These are phyloP conservation scores for Nigrograna mackinnonii DNA, from an alignment of 2,329 filamentous ascomycete species.

Conservation along the genomic window DNA sequence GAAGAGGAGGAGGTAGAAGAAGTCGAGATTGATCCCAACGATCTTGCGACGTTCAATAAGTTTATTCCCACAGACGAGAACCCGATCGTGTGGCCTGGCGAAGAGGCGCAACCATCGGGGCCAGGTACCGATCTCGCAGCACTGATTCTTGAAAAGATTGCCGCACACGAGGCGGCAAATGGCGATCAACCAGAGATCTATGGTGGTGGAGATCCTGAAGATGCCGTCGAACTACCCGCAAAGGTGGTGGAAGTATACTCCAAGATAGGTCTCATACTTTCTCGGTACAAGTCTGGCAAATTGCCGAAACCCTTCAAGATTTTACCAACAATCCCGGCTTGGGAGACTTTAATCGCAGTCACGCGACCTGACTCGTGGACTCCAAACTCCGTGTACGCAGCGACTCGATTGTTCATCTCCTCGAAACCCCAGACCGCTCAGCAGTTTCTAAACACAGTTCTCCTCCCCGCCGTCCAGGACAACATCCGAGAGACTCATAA, in stretches of 20 bases:
- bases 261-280: conserved; percentile 87
- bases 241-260: conserved; percentile 95
- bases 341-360: conserved; percentile 84
- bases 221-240: conserved; percentile 82
- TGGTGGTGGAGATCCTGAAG: conserved; percentile 67
- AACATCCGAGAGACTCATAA: conserved; percentile 95
- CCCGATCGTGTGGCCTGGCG: conserved; percentile 70
- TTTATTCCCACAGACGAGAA: conserved; percentile 80
- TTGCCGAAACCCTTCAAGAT: conserved; percentile 98
- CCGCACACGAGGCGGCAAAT: conserved; percentile 78
- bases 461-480: conserved; percentile 88
- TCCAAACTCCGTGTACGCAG: conserved; percentile 82
- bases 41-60: conserved; percentile 87
- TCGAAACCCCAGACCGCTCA: conserved; percentile 79
- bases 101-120: conserved; percentile 41
- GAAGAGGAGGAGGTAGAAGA: conserved; percentile 74
- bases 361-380: conserved; percentile 82
- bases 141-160: conserved; percentile 92
- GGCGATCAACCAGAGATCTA: conserved; percentile 49
- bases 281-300: conserved; percentile 93
- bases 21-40: conserved; percentile 82
- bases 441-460: conserved; percentile 81
- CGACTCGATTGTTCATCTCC: conserved; percentile 90
- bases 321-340: conserved; percentile 86
- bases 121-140: conserved; percentile 80